phyloP scores from a whole-genome alignment of 192 early-diverging fungal species.

The Pilobolus umbonatus region DNA sequence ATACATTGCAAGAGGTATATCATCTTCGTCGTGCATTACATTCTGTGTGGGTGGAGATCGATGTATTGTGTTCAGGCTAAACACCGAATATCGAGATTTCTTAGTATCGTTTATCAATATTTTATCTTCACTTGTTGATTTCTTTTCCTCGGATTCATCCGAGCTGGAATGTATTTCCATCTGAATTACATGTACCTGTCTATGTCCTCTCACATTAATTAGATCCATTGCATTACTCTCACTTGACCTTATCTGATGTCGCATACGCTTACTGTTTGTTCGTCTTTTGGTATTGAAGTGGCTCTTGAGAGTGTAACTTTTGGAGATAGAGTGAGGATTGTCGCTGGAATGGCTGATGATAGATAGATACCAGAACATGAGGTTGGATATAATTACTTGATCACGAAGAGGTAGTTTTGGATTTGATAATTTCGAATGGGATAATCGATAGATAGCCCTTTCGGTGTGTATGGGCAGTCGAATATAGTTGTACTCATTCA shows the following conservation, averaged over 20 bases:
- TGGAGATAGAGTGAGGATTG: too few relatives aligned
- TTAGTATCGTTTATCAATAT: constrained; percentile 2
- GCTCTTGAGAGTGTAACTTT: too few relatives aligned
- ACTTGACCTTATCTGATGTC: too few relatives aligned
- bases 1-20: constrained; percentile 60
- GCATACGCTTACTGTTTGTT: too few relatives aligned
- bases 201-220: not conserved
- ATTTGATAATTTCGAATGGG: constrained; percentile 72
- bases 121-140: not conserved
- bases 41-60: not conserved
- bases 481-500: constrained; percentile 12
- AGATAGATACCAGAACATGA: constrained; percentile 82
- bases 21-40: constrained; percentile 53
- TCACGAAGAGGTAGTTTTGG: constrained; percentile 66
- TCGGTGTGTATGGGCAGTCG: constrained; percentile 64
- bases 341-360: constrained; percentile 39
- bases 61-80: too few relatives aligned
- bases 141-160: not conserved
- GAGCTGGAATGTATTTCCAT: not conserved
- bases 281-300: too few relatives aligned
- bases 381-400: constrained; percentile 73
- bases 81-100: too few relatives aligned
- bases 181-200: not conserved
- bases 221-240: not conserved
- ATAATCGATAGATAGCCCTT: constrained; percentile 71